Conservation (phyloP, 2,329 filamentous ascomycete genomes). For the Aspergillus fumigatiaffinis region DNA sequence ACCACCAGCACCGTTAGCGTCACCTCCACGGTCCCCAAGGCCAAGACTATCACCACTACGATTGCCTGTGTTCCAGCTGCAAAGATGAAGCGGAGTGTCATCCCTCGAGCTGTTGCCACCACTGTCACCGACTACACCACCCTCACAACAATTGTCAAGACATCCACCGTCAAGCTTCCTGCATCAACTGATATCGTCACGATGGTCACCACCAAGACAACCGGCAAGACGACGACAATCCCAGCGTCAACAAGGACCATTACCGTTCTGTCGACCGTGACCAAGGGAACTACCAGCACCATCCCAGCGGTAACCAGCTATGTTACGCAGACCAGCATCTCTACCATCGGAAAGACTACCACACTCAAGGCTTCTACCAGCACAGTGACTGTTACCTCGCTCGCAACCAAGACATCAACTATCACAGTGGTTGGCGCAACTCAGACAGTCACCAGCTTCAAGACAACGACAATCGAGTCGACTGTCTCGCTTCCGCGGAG, state of each 20-base stretch:
- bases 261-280: constrained; percentile 9
- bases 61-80: not conserved
- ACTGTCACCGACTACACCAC: not conserved
- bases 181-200: constrained; percentile 16
- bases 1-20: not conserved
- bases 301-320: constrained; percentile 10
- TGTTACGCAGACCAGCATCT: constrained; percentile 8
- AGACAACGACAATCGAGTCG: constrained; percentile 11
- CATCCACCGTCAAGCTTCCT: not conserved
- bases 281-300: constrained; percentile 10
- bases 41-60: not conserved
- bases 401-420: constrained; percentile 10
- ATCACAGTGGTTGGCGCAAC: constrained; percentile 9
- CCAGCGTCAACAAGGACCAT: constrained; percentile 16
- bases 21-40: not conserved
- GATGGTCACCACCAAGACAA: constrained; percentile 5
- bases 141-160: not conserved
- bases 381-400: constrained; percentile 11
- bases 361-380: constrained; percentile 21
- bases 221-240: constrained; percentile 14
- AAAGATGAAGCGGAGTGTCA: not conserved
- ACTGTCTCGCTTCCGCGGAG: constrained; percentile 6
- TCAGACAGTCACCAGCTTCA: constrained; percentile 9
- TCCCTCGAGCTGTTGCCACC: not conserved
- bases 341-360: constrained; percentile 16